Percentiles rank a stretch among this genome's conserved stretches.
phyloP scores from a whole-genome alignment of 2,329 filamentous ascomycete genomes.

The Celoporthe dispersa region DNA sequence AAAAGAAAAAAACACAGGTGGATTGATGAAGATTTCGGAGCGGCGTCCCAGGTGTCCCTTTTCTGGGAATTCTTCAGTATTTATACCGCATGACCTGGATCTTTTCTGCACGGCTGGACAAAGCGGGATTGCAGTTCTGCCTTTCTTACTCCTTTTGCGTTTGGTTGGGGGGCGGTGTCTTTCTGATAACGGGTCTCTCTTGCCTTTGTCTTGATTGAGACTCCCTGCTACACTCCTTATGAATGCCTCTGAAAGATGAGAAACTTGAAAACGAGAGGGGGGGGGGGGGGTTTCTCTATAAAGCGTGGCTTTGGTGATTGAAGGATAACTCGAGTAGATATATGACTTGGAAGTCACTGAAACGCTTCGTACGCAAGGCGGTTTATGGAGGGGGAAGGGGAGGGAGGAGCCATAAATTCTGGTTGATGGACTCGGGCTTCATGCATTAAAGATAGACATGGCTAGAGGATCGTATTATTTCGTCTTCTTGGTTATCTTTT shows the following conservation, averaged over 20 bases:
- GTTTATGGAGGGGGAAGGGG: background rate
- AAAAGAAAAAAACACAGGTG: slow-evolving; percentile 1
- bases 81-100: slow-evolving; percentile 19
- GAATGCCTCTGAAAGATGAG: background rate
- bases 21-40: slow-evolving; percentile 14
- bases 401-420: background rate
- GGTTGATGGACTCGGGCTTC: background rate
- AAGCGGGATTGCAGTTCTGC: slow-evolving; percentile 16
- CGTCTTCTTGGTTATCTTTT: background rate
- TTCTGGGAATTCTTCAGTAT: background rate
- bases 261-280: background rate
- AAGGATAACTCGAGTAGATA: background rate
- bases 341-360: background rate
- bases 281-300: background rate
- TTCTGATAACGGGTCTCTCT: slow-evolving; percentile 17
- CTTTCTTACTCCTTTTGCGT: background rate
- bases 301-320: background rate
- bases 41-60: slow-evolving; percentile 19
- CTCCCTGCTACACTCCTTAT: slow-evolving; percentile 16
- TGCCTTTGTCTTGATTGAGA: background rate
- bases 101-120: slow-evolving; percentile 15
- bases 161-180: background rate
- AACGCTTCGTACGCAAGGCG: background rate
- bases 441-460: slow-evolving; percentile 24
- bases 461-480: slow-evolving; percentile 18